Base-by-base conservation (phyloP, 345 rosid species). In the Acer negundo region DNA sequence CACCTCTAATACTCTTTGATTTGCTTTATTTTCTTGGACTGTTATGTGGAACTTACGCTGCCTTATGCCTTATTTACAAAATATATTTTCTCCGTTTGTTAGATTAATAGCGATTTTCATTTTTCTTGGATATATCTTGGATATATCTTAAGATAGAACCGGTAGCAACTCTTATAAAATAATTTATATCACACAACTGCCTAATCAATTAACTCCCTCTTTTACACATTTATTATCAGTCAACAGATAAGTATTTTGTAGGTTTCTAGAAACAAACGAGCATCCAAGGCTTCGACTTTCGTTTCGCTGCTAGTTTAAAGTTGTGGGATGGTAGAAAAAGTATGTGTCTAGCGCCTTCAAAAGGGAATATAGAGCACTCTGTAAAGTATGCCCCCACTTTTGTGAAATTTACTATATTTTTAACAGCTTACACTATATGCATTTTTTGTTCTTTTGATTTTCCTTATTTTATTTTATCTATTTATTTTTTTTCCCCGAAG, bases 331-430 rank as follows among this genome's bases (percentile, higher is more conserved):
- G 98, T 97, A 28, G 99, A 91, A 77, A 94, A 90, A 87, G 86
- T 94, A 11, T 95, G 99, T 76, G 88, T 92, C 47, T 91, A 88
- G 83, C 98, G 99, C 61, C 97, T 94, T 68, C 99, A 96, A 82
- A 92, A 94, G 90, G 99, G 31, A 96, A 82, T 96, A 86, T 78
- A 92, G 98, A 87, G 91, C 97, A 42, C 97, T 96, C 44, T 94
- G 97, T 84, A 96, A 94, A 84, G 99, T 96, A 85, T 67, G 84
- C 10, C 31, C 26, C 2, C 2, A 6, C 70, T 58, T 63, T 63
- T 7, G 42, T 17, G 44, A 40, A 40, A 40, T 40, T 40, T 40
- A 40, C 6, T 40, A 40, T 40, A 40, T 40, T 40, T 28, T 28
- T 28, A 28, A 28, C 31, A 28, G 31, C 31, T 28, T 28, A 28